These are phyloP conservation scores for Triticum monococcum DNA, from an alignment of 176 grass and related monocot species.

Conservation along the genomic window DNA sequence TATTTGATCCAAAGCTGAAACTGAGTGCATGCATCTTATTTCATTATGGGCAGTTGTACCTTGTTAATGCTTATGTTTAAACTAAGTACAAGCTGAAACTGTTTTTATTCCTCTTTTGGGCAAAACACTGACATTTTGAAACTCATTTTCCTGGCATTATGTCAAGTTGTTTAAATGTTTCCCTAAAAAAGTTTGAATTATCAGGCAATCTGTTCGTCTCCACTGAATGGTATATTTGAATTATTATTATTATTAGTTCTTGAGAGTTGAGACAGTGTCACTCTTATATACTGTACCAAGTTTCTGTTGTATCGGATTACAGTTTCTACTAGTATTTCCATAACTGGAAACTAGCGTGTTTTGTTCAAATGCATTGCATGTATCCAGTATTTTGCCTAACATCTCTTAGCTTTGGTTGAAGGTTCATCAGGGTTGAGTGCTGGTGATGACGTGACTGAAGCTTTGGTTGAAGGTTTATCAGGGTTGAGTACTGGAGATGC, in stretches of 20 bases:
- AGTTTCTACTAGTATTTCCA: background rate
- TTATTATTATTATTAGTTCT: background rate
- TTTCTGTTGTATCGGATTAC: background rate
- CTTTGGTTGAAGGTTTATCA: background rate
- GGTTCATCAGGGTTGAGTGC: background rate
- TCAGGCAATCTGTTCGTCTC: background rate
- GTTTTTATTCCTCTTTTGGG: background rate
- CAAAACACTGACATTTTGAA: background rate
- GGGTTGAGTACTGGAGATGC: background rate
- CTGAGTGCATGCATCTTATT: background rate
- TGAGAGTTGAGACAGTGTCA: background rate
- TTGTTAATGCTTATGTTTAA: background rate
- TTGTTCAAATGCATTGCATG: background rate
- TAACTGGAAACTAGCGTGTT: background rate
- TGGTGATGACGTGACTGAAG: background rate
- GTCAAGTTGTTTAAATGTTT: background rate
- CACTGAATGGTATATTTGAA: background rate
- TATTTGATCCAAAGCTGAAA: background rate
- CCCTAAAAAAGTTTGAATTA: background rate
- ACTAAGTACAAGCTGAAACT: background rate
- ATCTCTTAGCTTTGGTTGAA: background rate
- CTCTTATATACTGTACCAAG: background rate
- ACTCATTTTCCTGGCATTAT: background rate
- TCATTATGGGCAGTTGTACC: background rate
- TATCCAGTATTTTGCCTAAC: background rate